Base-by-base conservation (phyloP, 139 green algal species). In the Coelastrella sp. region DNA sequence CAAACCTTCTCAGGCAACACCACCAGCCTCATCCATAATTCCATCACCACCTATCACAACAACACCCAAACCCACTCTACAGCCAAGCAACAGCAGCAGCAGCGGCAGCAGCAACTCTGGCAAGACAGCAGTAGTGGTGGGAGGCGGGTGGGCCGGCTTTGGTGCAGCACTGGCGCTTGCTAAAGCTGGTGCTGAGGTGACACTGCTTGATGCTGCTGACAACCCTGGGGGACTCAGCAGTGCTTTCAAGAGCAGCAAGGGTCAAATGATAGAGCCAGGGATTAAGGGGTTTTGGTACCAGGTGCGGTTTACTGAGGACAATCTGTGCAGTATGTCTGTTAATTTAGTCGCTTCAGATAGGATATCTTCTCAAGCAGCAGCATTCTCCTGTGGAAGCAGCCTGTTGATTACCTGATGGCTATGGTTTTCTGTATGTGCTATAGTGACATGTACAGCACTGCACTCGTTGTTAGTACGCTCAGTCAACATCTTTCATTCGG, bases 241-340 rank as follows among this genome's bases (percentile, higher is more conserved):
- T 27, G 80, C 88, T 0, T 91, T 91, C 35, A 81, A 10, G 4
- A 88, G 66, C 8, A 19, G 19, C 14, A 24, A 24, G 56, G 95
- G 95, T 0, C 87, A 94, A 1, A 59, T 92, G 17, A 93, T 97
- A 49, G 95, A 97, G 87, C 93, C 94, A 11, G 95, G 95, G 10
- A 93, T 95, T 61, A 97, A 97, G 76, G 95, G 88, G 8, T 91
- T 91, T 19, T 91, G 88, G 27, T 68, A 87, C 14, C 84, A 88
- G 84, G 84, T 88, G 49, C n/a, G 70, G 7, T 49, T 49, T 1
- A 49, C 3, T 1, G 35, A 49, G 35, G 35, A 49, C 1, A 49
- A 49, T 49, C 3, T 49, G 35, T 3, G 35, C 35, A 49, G 35
- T 3, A 5, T 49, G 35, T 49, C 35, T 49, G 35, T 49, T 3